These are phyloP conservation scores for Ustilago esculenta DNA, from an alignment of 1,284 basidiomycete species.

Conservation along the genomic window DNA sequence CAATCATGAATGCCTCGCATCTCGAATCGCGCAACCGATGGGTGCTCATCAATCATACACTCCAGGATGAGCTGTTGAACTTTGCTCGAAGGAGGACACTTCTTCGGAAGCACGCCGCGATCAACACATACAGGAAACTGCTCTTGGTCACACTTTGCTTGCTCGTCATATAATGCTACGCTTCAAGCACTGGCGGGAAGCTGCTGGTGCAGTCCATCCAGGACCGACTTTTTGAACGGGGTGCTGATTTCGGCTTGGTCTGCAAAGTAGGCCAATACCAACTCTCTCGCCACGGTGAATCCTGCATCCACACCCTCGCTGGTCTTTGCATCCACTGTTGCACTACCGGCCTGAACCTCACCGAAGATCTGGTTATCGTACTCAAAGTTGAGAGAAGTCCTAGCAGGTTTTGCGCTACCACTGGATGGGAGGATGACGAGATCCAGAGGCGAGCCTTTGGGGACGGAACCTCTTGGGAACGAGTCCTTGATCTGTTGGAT, in stretches of 20 bases:
- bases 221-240: slow-evolving; percentile 40
- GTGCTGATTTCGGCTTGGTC: slow-evolving; percentile 55
- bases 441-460: slow-evolving; percentile 69
- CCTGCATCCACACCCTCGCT: slow-evolving; percentile 2
- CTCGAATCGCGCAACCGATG: too few relatives aligned
- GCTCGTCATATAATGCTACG: too few relatives aligned
- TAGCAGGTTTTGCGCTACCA: background rate
- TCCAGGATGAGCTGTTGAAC: too few relatives aligned
- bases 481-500: slow-evolving; percentile 69
- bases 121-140: too few relatives aligned
- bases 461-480: slow-evolving; percentile 69
- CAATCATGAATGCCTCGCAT: too few relatives aligned
- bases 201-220: slow-evolving; percentile 11
- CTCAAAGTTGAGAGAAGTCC: slow-evolving; percentile 37
- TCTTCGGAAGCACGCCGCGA: too few relatives aligned
- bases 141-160: too few relatives aligned
- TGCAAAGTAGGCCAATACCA: slow-evolving; percentile 63
- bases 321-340: slow-evolving; percentile 2
- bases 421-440: slow-evolving; percentile 53
- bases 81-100: too few relatives aligned
- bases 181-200: background rate
- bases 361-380: slow-evolving; percentile 51
- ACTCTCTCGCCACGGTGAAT: slow-evolving; percentile 49
- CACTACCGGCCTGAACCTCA: slow-evolving; percentile 6
- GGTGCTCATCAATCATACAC: too few relatives aligned